Base-by-base conservation (phyloP, 2,329 filamentous ascomycete species). In the Talaromyces sp. region DNA sequence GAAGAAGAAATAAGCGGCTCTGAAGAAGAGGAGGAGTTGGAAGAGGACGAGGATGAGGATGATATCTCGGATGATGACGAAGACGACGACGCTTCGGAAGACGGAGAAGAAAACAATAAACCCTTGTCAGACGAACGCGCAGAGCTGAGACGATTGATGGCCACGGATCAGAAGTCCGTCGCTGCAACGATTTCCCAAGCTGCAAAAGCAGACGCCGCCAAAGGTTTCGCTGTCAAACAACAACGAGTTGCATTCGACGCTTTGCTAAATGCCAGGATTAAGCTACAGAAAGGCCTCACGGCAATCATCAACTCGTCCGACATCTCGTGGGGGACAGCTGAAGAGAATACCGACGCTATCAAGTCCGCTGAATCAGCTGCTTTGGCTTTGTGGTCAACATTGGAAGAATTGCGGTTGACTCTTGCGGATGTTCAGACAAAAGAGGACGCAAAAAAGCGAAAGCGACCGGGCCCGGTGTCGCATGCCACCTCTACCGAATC, bases 241-340 rank as follows among this genome's bases (percentile, higher is more conserved):
- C 95, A 99, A 79, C 88, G 93, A 61, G 89, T 89, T 68, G 88
- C 89, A 0, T 99, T 97, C 73, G 94, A 98, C 71, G 87, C 91
- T 0, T 86, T 98, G 0, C 85, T 99, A 36, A 96, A 97, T 78
- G 86, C 93, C 15, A 89, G 95, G 22, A 97, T 99, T 73, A 91
- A 94, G 67, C 81, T 99, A 19, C 96, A 99, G 77, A 98, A 97
- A 77, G 92, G 91, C 1, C 80, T 99, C 15, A 86, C 95, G 17
- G 89, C 91, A 0, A 86, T 89, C 29, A 97, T 97, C 76, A 90
- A 92, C 0, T 82, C 96, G 47, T 77, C 84, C 17, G 74, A 81
- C 0, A 70, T 84, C 1, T 77, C 80, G 11, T 40, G 40, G 36
- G 51, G 54, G 17, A 15, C 54, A 11, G 64, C 49, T 13, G 51